phyloP scores from a whole-genome alignment of 495 filamentous ascomycete genomes.

The Aspergillus leporis region DNA sequence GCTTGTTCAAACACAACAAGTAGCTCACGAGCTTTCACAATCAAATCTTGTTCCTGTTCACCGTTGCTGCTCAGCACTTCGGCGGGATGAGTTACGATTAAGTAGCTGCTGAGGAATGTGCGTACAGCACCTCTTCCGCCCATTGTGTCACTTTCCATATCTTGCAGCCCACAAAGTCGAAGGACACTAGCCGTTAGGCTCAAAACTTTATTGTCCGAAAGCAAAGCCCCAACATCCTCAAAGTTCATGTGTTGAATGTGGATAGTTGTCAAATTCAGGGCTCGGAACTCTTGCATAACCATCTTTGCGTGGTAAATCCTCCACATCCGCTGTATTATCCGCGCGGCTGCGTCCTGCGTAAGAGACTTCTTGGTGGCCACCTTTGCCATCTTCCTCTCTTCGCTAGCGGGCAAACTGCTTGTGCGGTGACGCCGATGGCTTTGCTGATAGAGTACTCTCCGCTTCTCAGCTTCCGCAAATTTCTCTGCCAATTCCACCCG shows the following conservation, averaged over 20 bases:
- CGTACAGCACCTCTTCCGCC: conserved; percentile 78
- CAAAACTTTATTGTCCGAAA: conserved; percentile 76
- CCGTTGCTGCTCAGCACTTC: conserved; percentile 86
- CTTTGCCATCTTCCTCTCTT: conserved; percentile 53
- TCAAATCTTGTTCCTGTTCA: conserved; percentile 85
- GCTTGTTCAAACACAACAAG: conserved; percentile 81
- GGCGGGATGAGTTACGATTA: conserved; percentile 90
- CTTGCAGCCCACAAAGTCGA: conserved; percentile 72
- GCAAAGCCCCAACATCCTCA: conserved; percentile 73
- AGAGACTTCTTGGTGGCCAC: conserved; percentile 45
- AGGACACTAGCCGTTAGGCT: conserved; percentile 69
- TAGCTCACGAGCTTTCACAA: conserved; percentile 83
- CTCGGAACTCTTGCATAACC: conserved; percentile 64
- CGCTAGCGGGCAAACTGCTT: conserved; percentile 56
- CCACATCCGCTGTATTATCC: conserved; percentile 78
- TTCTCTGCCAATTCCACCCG: conserved; percentile 83
- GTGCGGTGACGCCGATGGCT: conserved; percentile 63
- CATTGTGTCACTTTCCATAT: conserved; percentile 65
- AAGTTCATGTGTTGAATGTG: conserved; percentile 74
- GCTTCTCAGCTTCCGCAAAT: conserved; percentile 81
- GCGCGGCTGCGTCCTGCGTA: conserved; percentile 66
- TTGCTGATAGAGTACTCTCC: conserved; percentile 58
- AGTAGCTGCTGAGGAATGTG: conserved; percentile 88
- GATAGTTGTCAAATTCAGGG: conserved; percentile 72
- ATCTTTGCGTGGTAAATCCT: conserved; percentile 58